Percentiles rank a stretch among this genome's conserved stretches.
Evolutionary conservation across 306 rosid species (phyloP).

Genomic region (Quillaja saponaria): DNA sequence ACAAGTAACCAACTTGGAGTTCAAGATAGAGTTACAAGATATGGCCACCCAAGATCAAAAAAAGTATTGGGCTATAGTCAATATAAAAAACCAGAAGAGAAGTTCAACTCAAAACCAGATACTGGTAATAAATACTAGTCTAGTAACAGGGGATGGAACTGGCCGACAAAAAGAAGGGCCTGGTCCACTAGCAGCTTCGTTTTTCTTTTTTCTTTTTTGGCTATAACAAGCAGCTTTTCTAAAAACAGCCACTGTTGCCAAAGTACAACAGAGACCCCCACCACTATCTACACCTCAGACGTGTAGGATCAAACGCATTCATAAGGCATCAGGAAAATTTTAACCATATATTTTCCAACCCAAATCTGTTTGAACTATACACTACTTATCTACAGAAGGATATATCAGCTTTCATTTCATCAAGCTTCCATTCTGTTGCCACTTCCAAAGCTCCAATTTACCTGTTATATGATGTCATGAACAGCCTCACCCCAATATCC

Average conservation of each 20-base stretch:
- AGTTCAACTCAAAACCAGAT: conserved; percentile 29
- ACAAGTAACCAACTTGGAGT: neutral
- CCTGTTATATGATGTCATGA: conserved; percentile 67
- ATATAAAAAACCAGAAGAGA: conserved; percentile 5
- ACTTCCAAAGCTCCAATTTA: conserved; percentile 34
- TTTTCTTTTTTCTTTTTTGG: too few relatives aligned
- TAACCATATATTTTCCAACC: conserved; percentile 30
- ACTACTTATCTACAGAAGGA: conserved; percentile 41
- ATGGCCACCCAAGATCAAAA: conserved; percentile 51
- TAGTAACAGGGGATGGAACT: conserved; percentile 41
- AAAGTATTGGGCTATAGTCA: conserved; percentile 46
- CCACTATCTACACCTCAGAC: conserved; percentile 37
- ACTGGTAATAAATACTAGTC: conserved; percentile 12
- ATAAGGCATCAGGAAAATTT: conserved; percentile 37
- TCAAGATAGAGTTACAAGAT: conserved; percentile 11
- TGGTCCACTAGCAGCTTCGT: conserved; percentile 32
- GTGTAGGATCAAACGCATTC: conserved; percentile 25
- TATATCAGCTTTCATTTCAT: conserved; percentile 22
- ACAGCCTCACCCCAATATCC: conserved; percentile 76
- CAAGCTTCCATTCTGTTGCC: conserved; percentile 10
- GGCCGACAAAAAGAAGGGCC: conserved; percentile 48
- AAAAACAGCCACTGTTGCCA: conserved; percentile 36
- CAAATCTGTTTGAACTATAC: conserved; percentile 39
- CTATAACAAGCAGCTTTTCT: conserved; percentile 41
- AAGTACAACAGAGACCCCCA: conserved; percentile 37